These are phyloP conservation scores for Gilbertella persicaria DNA, from an alignment of 371 early-diverging fungal genomes.

Conservation along the genomic window DNA sequence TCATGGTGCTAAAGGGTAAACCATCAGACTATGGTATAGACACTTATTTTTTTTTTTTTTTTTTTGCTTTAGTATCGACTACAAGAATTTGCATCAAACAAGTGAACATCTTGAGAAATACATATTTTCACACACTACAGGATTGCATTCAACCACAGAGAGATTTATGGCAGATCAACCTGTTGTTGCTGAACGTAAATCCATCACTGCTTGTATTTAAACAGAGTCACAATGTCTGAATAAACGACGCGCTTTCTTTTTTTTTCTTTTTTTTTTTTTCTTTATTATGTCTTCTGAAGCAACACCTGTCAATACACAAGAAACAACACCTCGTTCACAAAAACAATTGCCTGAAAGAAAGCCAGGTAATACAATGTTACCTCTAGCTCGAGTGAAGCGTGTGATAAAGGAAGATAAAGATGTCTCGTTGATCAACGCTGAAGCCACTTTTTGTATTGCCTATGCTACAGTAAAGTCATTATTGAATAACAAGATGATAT, in stretches of 20 bases:
- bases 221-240: neutral
- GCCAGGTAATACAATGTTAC: conserved; percentile 64
- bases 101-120: conserved; percentile 15
- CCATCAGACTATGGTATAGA: neutral
- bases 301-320: neutral
- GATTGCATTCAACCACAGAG: conserved; percentile 4
- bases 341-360: conserved; percentile 25
- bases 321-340: neutral
- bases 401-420: conserved; percentile 87
- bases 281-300: neutral
- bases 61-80: conserved; percentile 4
- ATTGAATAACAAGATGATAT: too few species aligned
- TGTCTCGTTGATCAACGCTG: conserved; percentile 65
- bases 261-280: neutral
- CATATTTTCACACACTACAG: conserved; percentile 8
- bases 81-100: conserved; percentile 4
- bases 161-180: conserved; percentile 1
- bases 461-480: conserved; percentile 65
- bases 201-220: conserved; percentile 10
- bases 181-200: conserved; percentile 2
- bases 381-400: conserved; percentile 77
- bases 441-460: conserved; percentile 77
- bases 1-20: conserved; percentile 21
- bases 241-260: neutral
- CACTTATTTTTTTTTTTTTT: neutral